phyloP scores from a whole-genome alignment of 768 basidiomycete genomes.

The Boletellus emodensis region DNA sequence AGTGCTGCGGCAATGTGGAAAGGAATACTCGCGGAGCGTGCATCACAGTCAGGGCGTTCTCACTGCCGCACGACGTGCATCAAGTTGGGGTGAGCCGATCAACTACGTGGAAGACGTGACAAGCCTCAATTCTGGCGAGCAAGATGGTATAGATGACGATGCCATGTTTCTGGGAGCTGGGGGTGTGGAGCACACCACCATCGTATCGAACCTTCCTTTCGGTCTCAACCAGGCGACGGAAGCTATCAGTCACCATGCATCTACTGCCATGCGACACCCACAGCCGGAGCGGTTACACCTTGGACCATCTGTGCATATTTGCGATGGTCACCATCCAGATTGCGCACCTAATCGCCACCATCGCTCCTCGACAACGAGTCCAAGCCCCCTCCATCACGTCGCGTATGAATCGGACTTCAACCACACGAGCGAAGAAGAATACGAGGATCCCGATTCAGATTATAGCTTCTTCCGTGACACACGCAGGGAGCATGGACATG shows the following conservation, averaged over 20 bases:
- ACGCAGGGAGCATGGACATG: conserved; percentile 20
- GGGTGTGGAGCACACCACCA: conserved; percentile 35
- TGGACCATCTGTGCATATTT: conserved; percentile 18
- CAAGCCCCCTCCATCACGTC: conserved; percentile 37
- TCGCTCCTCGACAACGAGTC: conserved; percentile 35
- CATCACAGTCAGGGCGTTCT: conserved; percentile 29
- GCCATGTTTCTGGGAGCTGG: conserved; percentile 52
- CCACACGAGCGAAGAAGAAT: conserved; percentile 28
- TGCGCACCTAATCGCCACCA: conserved; percentile 20
- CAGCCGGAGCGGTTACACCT: conserved; percentile 29
- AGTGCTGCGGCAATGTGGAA: conserved; percentile 32
- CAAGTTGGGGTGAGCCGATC: conserved; percentile 58
- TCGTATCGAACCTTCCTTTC: conserved; percentile 33
- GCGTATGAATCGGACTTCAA: conserved; percentile 30
- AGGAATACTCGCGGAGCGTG: conserved; percentile 22
- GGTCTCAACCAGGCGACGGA: conserved; percentile 28
- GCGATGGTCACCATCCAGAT: conserved; percentile 26
- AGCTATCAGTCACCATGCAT: conserved; percentile 16
- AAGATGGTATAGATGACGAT: conserved; percentile 46
- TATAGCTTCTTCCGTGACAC: conserved; percentile 34
- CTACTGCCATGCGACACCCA: conserved; percentile 24
- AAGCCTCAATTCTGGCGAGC: conserved; percentile 44
- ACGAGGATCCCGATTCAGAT: conserved; percentile 32
- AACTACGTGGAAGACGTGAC: conserved; percentile 40
- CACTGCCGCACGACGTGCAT: conserved; percentile 52